Conservation (phyloP, 2,329 filamentous ascomycete genomes). For the Alternaria atra region DNA sequence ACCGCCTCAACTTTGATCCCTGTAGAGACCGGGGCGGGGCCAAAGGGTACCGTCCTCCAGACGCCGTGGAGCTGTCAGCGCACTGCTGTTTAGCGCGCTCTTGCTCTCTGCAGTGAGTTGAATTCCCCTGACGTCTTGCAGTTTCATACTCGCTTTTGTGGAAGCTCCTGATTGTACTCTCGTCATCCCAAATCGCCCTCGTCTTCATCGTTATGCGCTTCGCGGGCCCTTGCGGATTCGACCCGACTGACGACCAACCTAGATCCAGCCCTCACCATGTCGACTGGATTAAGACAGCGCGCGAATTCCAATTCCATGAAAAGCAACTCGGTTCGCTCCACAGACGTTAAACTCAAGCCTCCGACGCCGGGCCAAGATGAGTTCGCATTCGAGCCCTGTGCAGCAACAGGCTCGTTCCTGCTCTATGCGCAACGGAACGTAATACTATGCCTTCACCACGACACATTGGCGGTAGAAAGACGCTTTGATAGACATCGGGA, state of each 20-base stretch:
- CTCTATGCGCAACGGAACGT: constrained; percentile 84
- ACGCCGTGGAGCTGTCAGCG: constrained; percentile 48
- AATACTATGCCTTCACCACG: constrained; percentile 89
- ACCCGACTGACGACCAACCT: constrained; percentile 42
- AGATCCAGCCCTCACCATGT: constrained; percentile 53
- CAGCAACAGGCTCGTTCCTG: constrained; percentile 89
- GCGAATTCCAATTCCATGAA: constrained; percentile 49
- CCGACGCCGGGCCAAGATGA: constrained; percentile 57
- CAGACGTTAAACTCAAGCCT: constrained; percentile 48
- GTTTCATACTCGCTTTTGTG: constrained; percentile 37
- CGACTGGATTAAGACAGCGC: constrained; percentile 54
- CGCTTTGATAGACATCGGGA: constrained; percentile 85
- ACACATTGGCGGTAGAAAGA: constrained; percentile 87
- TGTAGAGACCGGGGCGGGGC: constrained; percentile 50
- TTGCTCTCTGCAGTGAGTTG: constrained; percentile 50
- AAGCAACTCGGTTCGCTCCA: constrained; percentile 47
- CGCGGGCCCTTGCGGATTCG: constrained; percentile 30
- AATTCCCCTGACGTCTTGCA: constrained; percentile 43
- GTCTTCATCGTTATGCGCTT: constrained; percentile 42
- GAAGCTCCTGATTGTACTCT: constrained; percentile 42
- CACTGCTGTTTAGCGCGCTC: constrained; percentile 49
- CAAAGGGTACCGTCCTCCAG: constrained; percentile 48
- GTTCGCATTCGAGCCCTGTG: constrained; percentile 80
- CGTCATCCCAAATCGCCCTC: constrained; percentile 39
- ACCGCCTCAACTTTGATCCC: constrained; percentile 43